These are phyloP conservation scores for Fusarium subglutinans DNA, from an alignment of 2,329 filamentous ascomycete genomes.

Conservation along the genomic window DNA sequence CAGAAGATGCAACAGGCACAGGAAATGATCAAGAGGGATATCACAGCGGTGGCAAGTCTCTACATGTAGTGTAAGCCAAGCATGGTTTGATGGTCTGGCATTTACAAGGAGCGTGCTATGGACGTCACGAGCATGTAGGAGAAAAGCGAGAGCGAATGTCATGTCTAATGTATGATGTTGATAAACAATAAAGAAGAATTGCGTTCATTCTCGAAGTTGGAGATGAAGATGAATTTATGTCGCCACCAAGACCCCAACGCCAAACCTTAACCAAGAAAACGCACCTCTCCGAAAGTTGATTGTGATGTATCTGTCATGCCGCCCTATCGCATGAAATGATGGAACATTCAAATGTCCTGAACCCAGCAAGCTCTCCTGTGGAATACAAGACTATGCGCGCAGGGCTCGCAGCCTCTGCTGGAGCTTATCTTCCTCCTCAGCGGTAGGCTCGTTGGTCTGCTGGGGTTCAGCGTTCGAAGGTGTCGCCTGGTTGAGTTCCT, in stretches of 20 bases:
- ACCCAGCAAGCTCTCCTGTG: background rate
- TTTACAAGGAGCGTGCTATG: background rate
- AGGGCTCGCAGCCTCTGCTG: slow-evolving; percentile 67
- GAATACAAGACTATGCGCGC: slow-evolving; percentile 53
- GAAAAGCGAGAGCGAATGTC: background rate
- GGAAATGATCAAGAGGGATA: slow-evolving; percentile 97
- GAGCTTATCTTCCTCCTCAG: slow-evolving; percentile 82
- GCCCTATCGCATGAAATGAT: background rate
- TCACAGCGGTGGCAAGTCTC: slow-evolving; percentile 86
- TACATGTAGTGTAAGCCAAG: slow-evolving; percentile 87
- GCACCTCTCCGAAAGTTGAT: background rate
- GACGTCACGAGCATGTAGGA: background rate
- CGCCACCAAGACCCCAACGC: slow-evolving; percentile 37
- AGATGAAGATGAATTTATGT: slow-evolving; percentile 28
- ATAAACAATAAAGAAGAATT: slow-evolving; percentile 8
- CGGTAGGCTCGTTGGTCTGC: slow-evolving; percentile 71
- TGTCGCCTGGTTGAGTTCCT: slow-evolving; percentile 72
- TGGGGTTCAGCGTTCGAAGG: slow-evolving; percentile 67
- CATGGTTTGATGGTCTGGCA: background rate
- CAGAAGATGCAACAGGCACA: slow-evolving; percentile 97
- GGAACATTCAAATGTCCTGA: background rate
- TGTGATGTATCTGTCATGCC: background rate
- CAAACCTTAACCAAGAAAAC: slow-evolving; percentile 34
- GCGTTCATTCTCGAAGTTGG: slow-evolving; percentile 9
- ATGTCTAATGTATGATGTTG: slow-evolving; percentile 22